Percentiles rank a stretch among this genome's conserved stretches.
Conservation (phyloP, 805 yeast species). For the Saccharomycopsis fodiens region DNA sequence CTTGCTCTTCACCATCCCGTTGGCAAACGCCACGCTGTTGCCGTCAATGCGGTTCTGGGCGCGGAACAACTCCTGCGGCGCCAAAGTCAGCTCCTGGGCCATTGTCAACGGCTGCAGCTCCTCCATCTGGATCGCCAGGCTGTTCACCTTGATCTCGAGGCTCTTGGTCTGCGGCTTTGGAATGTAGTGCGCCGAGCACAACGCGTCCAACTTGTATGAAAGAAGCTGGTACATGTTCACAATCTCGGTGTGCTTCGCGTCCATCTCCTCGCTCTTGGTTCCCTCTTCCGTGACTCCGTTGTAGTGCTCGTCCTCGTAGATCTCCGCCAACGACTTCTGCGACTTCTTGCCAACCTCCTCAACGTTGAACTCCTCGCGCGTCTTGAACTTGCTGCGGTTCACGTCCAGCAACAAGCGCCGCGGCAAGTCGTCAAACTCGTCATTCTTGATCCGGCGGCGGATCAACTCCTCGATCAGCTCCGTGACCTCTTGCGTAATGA, state of each 20-base stretch:
- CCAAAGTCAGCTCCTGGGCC: conserved; percentile 66
- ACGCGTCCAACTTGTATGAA: conserved; percentile 70
- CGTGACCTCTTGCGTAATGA: conserved; percentile 82
- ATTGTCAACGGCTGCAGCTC: conserved; percentile 91
- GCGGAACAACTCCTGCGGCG: conserved; percentile 90
- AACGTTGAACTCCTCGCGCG: conserved; percentile 47
- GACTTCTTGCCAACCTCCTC: conserved; percentile 66
- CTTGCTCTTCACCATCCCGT: conserved; percentile 75
- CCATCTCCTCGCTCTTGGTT: conserved; percentile 54
- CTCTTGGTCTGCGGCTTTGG: conserved; percentile 84
- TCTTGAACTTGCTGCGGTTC: conserved; percentile 46
- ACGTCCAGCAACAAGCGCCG: conserved; percentile 63
- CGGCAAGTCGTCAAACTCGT: conserved; percentile 78
- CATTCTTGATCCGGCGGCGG: conserved; percentile 66
- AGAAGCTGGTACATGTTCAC: conserved; percentile 53
- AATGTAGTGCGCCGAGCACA: conserved; percentile 89
- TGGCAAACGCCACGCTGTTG: conserved; percentile 61
- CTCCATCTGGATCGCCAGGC: conserved; percentile 83
- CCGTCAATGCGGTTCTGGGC: conserved; percentile 34
- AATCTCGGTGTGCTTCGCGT: conserved; percentile 73
- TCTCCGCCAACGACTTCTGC: conserved; percentile 78
- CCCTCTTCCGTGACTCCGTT: conserved; percentile 40
- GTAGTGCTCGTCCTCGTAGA: conserved; percentile 77
- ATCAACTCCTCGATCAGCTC: conserved; percentile 85
- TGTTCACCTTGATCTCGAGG: conserved; percentile 73